Evolutionary conservation across 306 rosid genomes (phyloP).

Genomic region (Chamaecrista fasciculata): DNA sequence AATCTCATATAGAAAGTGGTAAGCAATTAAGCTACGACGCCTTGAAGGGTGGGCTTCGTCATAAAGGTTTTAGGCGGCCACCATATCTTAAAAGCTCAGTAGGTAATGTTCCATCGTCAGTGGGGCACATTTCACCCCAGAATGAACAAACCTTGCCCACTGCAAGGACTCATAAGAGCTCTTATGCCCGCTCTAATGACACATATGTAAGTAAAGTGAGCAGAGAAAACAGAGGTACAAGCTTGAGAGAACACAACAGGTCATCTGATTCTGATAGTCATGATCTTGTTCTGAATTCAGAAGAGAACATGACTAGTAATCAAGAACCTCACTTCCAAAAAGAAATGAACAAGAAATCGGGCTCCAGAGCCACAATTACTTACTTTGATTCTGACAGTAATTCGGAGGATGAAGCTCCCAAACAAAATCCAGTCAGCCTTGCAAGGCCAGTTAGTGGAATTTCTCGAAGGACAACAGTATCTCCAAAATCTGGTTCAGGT

Average conservation of each 20-base stretch:
- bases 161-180: constrained; percentile 36
- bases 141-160: constrained; percentile 43
- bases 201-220: constrained; percentile 32
- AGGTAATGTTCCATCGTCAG: constrained; percentile 31
- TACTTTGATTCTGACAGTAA: constrained; percentile 53
- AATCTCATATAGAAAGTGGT: constrained; percentile 35
- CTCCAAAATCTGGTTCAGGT: constrained; percentile 37
- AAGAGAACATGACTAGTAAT: constrained; percentile 29
- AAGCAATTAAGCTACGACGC: constrained; percentile 55
- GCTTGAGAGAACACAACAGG: constrained; percentile 21
- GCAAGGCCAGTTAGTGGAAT: constrained; percentile 42
- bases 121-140: constrained; percentile 34
- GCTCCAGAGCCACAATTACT: constrained; percentile 35
- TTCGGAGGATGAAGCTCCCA: constrained; percentile 51
- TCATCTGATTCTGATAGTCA: constrained; percentile 40
- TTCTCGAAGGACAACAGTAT: constrained; percentile 62
- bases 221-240: constrained; percentile 31
- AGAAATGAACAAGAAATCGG: constrained; percentile 40
- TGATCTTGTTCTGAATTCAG: constrained; percentile 30
- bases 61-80: constrained; percentile 53
- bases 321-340: constrained; percentile 35
- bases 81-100: constrained; percentile 43
- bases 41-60: constrained; percentile 84
- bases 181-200: constrained; percentile 43
- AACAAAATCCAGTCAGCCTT: constrained; percentile 35